These are phyloP conservation scores for Camillea tinctor DNA, from an alignment of 2,329 filamentous ascomycete genomes.

Conservation along the genomic window DNA sequence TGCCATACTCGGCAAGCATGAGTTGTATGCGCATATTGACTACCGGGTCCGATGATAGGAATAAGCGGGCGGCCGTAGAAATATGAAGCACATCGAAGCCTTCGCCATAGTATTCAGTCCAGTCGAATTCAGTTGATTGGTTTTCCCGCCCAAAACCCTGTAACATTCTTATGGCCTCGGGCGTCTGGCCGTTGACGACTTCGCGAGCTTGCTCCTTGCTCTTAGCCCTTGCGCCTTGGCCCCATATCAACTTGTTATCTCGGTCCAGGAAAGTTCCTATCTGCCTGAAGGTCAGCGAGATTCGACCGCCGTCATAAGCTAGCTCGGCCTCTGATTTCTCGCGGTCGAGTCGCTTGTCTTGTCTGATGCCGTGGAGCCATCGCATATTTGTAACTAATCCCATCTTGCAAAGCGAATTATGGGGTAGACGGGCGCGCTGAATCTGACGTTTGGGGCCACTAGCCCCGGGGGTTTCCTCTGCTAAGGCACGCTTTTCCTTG, in stretches of 20 bases:
- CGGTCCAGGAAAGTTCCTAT: constrained; percentile 82
- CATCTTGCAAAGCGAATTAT: constrained; percentile 86
- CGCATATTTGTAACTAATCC: constrained; percentile 77
- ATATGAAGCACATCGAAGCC: constrained; percentile 85
- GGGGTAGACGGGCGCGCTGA: constrained; percentile 72
- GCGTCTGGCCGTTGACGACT: constrained; percentile 68
- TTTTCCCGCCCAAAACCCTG: constrained; percentile 85
- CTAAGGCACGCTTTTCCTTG: constrained; percentile 9
- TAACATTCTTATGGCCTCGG: constrained; percentile 67
- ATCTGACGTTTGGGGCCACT: constrained; percentile 48
- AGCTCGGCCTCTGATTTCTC: constrained; percentile 71
- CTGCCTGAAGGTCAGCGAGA: constrained; percentile 85
- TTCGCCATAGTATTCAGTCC: constrained; percentile 70
- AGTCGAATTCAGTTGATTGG: constrained; percentile 67
- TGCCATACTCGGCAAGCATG: constrained; percentile 49
- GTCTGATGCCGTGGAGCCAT: constrained; percentile 90
- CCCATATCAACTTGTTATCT: constrained; percentile 74
- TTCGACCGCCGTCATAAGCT: constrained; percentile 72
- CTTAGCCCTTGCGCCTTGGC: constrained; percentile 80
- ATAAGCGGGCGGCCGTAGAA: constrained; percentile 49
- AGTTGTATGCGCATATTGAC: constrained; percentile 50
- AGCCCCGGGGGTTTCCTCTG: constrained; percentile 19
- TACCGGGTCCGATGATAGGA: constrained; percentile 45
- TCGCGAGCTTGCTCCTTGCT: constrained; percentile 54
- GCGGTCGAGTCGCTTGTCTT: constrained; percentile 70